These are phyloP conservation scores for Wickerhamomyces sp. DNA, from an alignment of 1,139 yeast genomes.

Conservation along the genomic window DNA sequence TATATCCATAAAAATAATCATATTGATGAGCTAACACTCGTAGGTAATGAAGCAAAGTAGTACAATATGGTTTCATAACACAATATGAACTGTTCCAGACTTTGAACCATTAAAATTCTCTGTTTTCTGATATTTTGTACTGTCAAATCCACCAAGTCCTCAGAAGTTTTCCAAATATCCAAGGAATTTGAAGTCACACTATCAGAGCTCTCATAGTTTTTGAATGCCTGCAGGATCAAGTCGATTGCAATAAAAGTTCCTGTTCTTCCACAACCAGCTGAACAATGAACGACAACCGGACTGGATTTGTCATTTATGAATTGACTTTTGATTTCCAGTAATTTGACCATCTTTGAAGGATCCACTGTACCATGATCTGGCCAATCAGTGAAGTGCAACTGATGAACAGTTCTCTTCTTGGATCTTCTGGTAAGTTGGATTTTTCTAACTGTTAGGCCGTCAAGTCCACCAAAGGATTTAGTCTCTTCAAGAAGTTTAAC, in stretches of 20 bases:
- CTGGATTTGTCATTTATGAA: conserved; percentile 23
- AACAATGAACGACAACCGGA: conserved; percentile 72
- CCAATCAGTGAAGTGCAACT: conserved; percentile 72
- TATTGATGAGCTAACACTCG: not conserved
- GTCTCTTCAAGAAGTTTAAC: conserved; percentile 27
- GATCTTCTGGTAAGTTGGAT: conserved; percentile 22
- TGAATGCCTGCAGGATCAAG: conserved; percentile 43
- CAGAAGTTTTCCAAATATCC: conserved; percentile 32
- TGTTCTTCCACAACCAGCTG: conserved; percentile 92
- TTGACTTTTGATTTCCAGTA: conserved; percentile 46
- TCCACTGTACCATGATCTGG: conserved; percentile 76
- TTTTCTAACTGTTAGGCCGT: conserved; percentile 29
- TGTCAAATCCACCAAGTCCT: conserved; percentile 26
- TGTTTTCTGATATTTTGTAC: conserved; percentile 57
- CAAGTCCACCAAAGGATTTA: conserved; percentile 25
- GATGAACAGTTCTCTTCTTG: conserved; percentile 37
- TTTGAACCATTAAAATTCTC: conserved; percentile 81
- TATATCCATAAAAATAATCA: not conserved
- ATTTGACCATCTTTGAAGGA: conserved; percentile 44
- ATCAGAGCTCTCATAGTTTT: conserved; percentile 9
- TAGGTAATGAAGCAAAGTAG: conserved; percentile 18
- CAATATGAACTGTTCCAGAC: conserved; percentile 64
- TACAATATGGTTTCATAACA: conserved; percentile 55
- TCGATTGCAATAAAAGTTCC: conserved; percentile 82
- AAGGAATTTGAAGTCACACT: conserved; percentile 8